Conservation (phyloP, 371 early-diverging fungal species). For the Rhizomucor miehei region DNA sequence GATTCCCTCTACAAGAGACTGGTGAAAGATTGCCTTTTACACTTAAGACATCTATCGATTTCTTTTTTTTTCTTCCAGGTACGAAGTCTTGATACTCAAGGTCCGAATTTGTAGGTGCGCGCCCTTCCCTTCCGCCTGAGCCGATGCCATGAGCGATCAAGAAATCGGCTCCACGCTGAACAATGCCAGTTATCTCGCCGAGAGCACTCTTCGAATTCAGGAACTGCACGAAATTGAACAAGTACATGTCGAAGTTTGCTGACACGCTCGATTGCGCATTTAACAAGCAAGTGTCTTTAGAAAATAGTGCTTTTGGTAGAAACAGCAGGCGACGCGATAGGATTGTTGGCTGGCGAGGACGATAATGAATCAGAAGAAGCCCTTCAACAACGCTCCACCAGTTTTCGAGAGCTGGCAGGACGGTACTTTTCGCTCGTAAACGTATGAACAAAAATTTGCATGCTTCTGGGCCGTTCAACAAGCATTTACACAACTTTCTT, state of each 20-base stretch:
- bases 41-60: too few species aligned
- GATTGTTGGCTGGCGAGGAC: slow-evolving; percentile 26
- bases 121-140: too few species aligned
- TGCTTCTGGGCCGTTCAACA: too few species aligned
- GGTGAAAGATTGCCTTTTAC: too few species aligned
- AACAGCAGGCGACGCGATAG: slow-evolving; percentile 39
- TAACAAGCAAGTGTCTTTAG: slow-evolving; percentile 10
- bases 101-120: too few species aligned
- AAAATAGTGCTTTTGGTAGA: slow-evolving; percentile 42
- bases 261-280: background rate
- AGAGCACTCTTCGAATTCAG: slow-evolving; percentile 40
- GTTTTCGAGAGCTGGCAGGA: slow-evolving; percentile 29
- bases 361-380: slow-evolving; percentile 28
- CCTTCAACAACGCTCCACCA: slow-evolving; percentile 19
- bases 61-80: too few species aligned
- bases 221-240: slow-evolving; percentile 43
- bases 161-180: too few species aligned
- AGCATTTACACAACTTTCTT: background rate
- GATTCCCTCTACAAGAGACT: too few species aligned
- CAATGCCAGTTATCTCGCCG: slow-evolving; percentile 18
- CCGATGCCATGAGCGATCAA: too few species aligned
- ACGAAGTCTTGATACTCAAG: too few species aligned
- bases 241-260: slow-evolving; percentile 11
- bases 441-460: slow-evolving; percentile 15
- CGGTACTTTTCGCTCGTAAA: slow-evolving; percentile 44